Evolutionary conservation across 495 filamentous ascomycete species (phyloP).

Genomic region (Amphirosellinia nigrospora): DNA sequence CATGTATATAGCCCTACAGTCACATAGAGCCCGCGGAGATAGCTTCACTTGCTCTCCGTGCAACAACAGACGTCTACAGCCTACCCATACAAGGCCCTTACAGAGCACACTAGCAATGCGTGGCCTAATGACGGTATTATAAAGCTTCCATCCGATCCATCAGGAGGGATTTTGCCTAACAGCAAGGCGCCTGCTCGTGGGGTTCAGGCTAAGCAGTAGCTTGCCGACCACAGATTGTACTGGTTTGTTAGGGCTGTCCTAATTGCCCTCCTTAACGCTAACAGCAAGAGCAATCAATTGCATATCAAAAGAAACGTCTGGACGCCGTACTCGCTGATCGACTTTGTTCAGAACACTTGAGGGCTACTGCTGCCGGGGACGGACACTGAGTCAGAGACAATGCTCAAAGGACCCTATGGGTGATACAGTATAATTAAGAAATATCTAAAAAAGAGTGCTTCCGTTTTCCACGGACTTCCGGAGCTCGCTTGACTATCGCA

Average conservation of each 20-base stretch:
- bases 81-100: too few relatives aligned
- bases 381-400: neutral
- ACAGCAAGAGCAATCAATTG: neutral
- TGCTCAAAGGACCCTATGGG: neutral
- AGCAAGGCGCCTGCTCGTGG: neutral
- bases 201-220: neutral
- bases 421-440: neutral
- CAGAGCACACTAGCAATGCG: constrained; percentile 12
- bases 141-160: constrained; percentile 1
- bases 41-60: too few relatives aligned
- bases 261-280: constrained; percentile 5
- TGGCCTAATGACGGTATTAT: neutral
- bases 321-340: neutral
- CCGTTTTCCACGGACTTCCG: neutral
- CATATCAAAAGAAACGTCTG: neutral
- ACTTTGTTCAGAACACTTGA: neutral
- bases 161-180: neutral
- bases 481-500: neutral
- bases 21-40: too few relatives aligned
- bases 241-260: neutral
- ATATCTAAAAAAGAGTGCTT: neutral
- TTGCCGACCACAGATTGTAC: neutral
- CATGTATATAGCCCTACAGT: too few relatives aligned
- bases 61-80: too few relatives aligned
- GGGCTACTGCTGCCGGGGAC: neutral